phyloP scores from a whole-genome alignment of 108 stramenopile genomes.

The Cyclotella distinguenda region DNA sequence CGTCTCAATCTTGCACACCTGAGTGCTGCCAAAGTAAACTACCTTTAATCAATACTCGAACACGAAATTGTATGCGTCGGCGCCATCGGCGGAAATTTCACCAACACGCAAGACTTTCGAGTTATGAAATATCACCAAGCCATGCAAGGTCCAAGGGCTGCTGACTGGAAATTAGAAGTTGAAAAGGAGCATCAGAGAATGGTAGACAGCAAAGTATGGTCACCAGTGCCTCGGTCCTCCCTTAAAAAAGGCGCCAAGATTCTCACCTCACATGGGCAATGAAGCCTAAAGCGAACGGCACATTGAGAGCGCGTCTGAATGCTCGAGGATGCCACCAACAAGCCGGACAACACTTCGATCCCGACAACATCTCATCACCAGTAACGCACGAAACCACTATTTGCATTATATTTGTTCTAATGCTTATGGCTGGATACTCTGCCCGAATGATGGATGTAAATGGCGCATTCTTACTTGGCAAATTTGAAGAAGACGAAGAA shows the following conservation, averaged over 20 bases:
- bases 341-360: neutral
- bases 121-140: conserved; percentile 36
- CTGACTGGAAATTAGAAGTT: conserved; percentile 18
- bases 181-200: conserved; percentile 24
- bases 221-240: neutral
- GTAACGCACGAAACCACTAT: neutral
- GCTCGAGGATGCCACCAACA: neutral
- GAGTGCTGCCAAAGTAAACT: neutral
- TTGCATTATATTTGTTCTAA: neutral
- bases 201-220: neutral
- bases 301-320: neutral
- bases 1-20: too few species aligned
- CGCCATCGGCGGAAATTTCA: conserved; percentile 31
- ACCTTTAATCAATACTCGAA: neutral
- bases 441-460: neutral
- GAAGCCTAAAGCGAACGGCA: conserved; percentile 22
- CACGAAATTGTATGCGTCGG: neutral
- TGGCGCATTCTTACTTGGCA: neutral
- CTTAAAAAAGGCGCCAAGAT: conserved; percentile 6
- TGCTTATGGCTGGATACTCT: neutral
- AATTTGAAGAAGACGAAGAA: neutral
- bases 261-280: conserved; percentile 17
- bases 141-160: conserved; percentile 10
- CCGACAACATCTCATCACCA: neutral
- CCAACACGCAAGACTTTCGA: conserved; percentile 18